phyloP scores from a whole-genome alignment of 768 basidiomycete species.

The Polyporus arcularius region DNA sequence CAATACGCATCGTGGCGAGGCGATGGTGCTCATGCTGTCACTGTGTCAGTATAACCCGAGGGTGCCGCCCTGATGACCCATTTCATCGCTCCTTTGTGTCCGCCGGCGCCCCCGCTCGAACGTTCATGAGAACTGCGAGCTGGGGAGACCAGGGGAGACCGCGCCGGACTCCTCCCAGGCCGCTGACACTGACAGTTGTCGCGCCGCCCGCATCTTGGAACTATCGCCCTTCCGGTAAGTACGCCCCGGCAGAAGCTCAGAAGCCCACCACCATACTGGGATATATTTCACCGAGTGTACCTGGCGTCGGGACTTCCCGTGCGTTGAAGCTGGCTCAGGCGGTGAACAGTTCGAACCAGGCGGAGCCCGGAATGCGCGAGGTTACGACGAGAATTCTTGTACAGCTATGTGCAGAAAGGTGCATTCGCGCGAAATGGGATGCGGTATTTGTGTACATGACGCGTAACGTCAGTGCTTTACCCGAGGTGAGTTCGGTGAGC shows the following conservation, averaged over 20 bases:
- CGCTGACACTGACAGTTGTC: background rate
- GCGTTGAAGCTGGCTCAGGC: background rate
- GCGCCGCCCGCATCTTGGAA: background rate
- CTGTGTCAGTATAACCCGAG: too few relatives aligned
- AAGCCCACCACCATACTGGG: conserved; percentile 2
- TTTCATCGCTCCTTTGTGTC: background rate
- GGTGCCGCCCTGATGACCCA: background rate
- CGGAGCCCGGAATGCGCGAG: background rate
- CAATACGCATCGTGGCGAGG: background rate
- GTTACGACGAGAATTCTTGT: background rate
- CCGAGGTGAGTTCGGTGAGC: background rate
- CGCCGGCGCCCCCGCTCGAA: background rate
- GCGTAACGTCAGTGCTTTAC: background rate
- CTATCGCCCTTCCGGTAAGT: background rate
- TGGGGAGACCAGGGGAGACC: too few relatives aligned
- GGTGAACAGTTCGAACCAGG: background rate
- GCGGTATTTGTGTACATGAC: too few relatives aligned
- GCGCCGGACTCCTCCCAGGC: background rate
- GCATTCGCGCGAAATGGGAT: too few relatives aligned
- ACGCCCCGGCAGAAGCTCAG: background rate
- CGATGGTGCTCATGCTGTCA: too few relatives aligned
- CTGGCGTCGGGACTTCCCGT: conserved; percentile 3
- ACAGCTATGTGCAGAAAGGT: too few relatives aligned
- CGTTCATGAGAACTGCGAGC: conserved; percentile 3
- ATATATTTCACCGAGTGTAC: conserved; percentile 18